Evolutionary conservation across 176 grass and related monocot species (phyloP).

Genomic region (Stipa capillata): DNA sequence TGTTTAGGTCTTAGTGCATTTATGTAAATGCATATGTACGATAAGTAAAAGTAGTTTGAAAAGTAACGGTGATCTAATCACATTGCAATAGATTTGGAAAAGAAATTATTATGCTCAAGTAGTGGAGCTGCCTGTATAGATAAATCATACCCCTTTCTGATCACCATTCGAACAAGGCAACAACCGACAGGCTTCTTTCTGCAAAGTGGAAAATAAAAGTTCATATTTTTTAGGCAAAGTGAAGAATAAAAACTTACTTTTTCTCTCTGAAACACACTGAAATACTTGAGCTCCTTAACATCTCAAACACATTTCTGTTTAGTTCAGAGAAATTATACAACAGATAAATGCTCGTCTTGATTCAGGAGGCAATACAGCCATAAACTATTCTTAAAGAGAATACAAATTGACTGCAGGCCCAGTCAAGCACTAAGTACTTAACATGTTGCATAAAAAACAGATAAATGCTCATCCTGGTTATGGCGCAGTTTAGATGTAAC

Average conservation of each 20-base stretch:
- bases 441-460: too few species aligned
- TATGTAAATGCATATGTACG: background rate
- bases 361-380: background rate
- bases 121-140: background rate
- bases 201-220: conserved; percentile 23
- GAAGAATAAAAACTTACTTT: conserved; percentile 1
- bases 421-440: too few species aligned
- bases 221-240: background rate
- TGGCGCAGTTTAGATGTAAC: conserved; percentile 3
- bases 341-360: background rate
- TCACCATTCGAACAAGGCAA: conserved; percentile 62
- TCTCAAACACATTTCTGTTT: background rate
- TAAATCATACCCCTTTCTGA: conserved; percentile 72
- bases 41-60: background rate
- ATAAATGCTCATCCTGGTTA: too few species aligned
- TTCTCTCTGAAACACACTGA: conserved; percentile 7
- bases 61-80: background rate
- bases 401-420: background rate
- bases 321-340: background rate
- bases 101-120: background rate
- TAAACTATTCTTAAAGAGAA: background rate
- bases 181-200: conserved; percentile 83
- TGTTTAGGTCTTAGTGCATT: conserved; percentile 4
- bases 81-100: background rate
- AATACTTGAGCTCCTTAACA: background rate